These are phyloP conservation scores for Fulvia fulva DNA, from an alignment of 2,329 filamentous ascomycete species.

Conservation along the genomic window DNA sequence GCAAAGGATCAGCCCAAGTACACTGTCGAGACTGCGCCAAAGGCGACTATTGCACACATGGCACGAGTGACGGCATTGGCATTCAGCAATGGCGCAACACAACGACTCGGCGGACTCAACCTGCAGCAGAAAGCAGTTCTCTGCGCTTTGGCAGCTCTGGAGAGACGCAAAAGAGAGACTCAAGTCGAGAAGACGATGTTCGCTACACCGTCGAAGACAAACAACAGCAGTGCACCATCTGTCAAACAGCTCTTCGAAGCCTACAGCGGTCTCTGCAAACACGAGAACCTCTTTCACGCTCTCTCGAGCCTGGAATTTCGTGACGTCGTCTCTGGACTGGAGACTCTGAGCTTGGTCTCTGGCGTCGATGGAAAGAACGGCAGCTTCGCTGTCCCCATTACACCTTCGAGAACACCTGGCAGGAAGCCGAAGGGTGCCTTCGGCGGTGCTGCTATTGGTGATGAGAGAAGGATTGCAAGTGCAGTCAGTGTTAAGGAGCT, in stretches of 20 bases:
- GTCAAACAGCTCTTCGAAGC: slow-evolving; percentile 80
- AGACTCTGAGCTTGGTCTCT: slow-evolving; percentile 78
- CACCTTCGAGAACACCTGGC: slow-evolving; percentile 67
- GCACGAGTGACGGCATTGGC: slow-evolving; percentile 85
- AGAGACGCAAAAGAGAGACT: slow-evolving; percentile 63
- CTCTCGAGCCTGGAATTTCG: slow-evolving; percentile 89
- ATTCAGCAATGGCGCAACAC: slow-evolving; percentile 82
- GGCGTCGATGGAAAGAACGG: slow-evolving; percentile 67
- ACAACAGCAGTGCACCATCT: slow-evolving; percentile 59
- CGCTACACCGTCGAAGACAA: slow-evolving; percentile 41
- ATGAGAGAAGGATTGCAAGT: slow-evolving; percentile 54
- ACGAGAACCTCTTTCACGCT: slow-evolving; percentile 83
- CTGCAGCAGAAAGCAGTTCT: slow-evolving; percentile 94
- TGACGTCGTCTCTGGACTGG: slow-evolving; percentile 83
- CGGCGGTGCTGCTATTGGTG: slow-evolving; percentile 43
- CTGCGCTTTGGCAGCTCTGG: slow-evolving; percentile 82
- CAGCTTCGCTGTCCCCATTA: slow-evolving; percentile 56
- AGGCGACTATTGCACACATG: slow-evolving; percentile 84
- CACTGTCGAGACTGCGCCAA: slow-evolving; percentile 75
- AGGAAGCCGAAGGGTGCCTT: slow-evolving; percentile 53
- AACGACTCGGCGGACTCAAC: slow-evolving; percentile 82
- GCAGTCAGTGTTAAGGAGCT: slow-evolving; percentile 35
- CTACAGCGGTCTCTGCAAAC: slow-evolving; percentile 77
- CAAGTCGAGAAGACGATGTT: slow-evolving; percentile 30
- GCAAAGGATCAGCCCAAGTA: slow-evolving; percentile 42